Base-by-base conservation (phyloP, 2,329 filamentous ascomycete species). In the Aphanocladium album region DNA sequence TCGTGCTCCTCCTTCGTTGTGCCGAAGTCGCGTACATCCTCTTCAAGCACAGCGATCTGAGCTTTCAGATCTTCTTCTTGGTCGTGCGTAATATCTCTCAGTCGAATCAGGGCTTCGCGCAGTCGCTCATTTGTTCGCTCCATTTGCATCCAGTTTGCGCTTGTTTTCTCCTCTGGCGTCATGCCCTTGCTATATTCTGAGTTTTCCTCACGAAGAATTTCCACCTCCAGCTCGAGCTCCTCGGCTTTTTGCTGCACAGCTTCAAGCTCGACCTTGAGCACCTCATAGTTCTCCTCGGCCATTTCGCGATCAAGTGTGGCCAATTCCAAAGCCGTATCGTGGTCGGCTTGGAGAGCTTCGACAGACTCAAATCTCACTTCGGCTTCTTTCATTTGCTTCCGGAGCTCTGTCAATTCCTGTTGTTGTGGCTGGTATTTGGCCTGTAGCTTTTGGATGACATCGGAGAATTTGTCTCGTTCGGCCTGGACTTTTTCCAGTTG, bases 271-370 rank as follows among this genome's bases (percentile, higher is more conserved):
- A 84, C 82, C 71, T 92, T 95, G 55, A 89, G 80, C 19, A 89
- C 86, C 66, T 98, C 95, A 0, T 90, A 89, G 47, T 87, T 91
- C 74, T 97, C 93, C 73, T 99, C 93, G 0, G 95, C 95, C 90
- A 98, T 96, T 73, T 99, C 93, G 49, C 91, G 86, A 71, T 99
- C 95, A 27, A 99, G 79, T 0, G 90, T 89, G 7, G 92, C 91
- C 74, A 95, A 84, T 74, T 99, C 95, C 69, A 97, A 77, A 7
- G 89, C 85, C 3, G 88, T 84, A 33, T 98, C 95, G 72, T 96
- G 88, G 66, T 97, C 92, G 8, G 90, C 89, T 70, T 95, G 89
- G 58, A 89, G 79, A 33, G 83, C 80, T 66, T 93, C 90, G 2
- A 95, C 79, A 0, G 73, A 72, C 60, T 89, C 86, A 21, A 92